Conservation (phyloP, 2,329 filamentous ascomycete species). For the Penicillium sp. region DNA sequence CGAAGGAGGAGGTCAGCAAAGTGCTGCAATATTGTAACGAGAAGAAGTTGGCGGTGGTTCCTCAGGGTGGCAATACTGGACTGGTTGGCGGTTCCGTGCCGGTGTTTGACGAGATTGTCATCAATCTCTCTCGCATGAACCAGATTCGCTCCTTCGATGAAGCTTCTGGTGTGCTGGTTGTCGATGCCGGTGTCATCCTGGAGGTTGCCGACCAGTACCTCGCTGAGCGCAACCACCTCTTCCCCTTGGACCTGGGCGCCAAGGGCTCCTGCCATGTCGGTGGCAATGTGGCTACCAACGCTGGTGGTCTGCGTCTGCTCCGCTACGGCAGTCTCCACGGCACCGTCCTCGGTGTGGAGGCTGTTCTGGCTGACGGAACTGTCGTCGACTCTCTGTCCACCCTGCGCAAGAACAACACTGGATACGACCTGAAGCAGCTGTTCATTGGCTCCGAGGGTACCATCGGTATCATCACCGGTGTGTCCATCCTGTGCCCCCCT, state of each 20-base stretch:
- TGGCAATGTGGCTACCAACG: slow-evolving; percentile 91
- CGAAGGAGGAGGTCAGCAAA: slow-evolving; percentile 79
- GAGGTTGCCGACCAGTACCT: slow-evolving; percentile 82
- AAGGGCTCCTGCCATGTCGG: slow-evolving; percentile 96
- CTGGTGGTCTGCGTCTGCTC: slow-evolving; percentile 81
- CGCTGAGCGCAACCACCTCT: slow-evolving; percentile 74
- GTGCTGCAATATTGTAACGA: slow-evolving; percentile 93
- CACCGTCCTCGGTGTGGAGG: slow-evolving; percentile 83
- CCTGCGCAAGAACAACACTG: slow-evolving; percentile 95
- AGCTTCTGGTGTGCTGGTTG: slow-evolving; percentile 79
- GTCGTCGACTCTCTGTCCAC: slow-evolving; percentile 79
- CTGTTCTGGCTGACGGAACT: slow-evolving; percentile 85
- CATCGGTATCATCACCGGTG: slow-evolving; percentile 85
- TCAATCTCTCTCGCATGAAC: slow-evolving; percentile 87
- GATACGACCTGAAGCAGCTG: slow-evolving; percentile 91
- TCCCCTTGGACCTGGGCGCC: slow-evolving; percentile 88
- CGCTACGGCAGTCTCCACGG: slow-evolving; percentile 93
- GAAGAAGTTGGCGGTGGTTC: slow-evolving; percentile 81
- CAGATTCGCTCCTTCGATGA: slow-evolving; percentile 84
- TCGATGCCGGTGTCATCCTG: slow-evolving; percentile 81
- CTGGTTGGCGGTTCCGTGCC: slow-evolving; percentile 91
- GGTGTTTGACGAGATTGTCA: slow-evolving; percentile 95
- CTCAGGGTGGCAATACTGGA: slow-evolving; percentile 93
- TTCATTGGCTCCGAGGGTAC: slow-evolving; percentile 95
- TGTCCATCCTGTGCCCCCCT: slow-evolving; percentile 83